phyloP scores from a whole-genome alignment of 345 rosid genomes.

The Toxicodendron radicans region DNA sequence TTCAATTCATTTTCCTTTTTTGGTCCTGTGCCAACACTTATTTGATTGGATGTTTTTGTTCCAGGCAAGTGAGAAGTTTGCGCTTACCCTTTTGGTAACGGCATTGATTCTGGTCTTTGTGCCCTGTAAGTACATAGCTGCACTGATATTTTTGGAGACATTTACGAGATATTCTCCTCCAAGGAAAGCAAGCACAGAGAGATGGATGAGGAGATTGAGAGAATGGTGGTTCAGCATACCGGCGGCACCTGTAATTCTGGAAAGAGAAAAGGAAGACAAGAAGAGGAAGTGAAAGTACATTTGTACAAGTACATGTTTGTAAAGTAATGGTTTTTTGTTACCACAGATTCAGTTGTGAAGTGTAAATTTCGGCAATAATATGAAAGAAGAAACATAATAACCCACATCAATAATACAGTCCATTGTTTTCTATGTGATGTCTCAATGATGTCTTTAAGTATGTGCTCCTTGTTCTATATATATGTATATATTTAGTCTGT shows the following conservation, averaged over 20 bases:
- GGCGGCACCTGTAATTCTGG: slow-evolving; percentile 81
- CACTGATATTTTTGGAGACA: slow-evolving; percentile 56
- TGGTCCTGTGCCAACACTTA: neutral
- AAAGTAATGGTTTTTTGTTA: neutral
- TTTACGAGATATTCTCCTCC: slow-evolving; percentile 84
- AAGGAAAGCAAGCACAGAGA: slow-evolving; percentile 67
- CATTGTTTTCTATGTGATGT: no score
- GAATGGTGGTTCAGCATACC: slow-evolving; percentile 99
- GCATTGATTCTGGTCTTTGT: slow-evolving; percentile 52
- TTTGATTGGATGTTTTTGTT: neutral
- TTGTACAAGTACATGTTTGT: slow-evolving; percentile 6
- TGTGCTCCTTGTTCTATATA: no score
- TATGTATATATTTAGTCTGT: no score
- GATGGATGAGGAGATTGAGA: slow-evolving; percentile 72
- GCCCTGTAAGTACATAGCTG: slow-evolving; percentile 59
- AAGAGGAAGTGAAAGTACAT: slow-evolving; percentile 48
- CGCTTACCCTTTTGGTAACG: slow-evolving; percentile 42
- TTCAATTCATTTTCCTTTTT: neutral
- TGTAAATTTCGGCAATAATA: slow-evolving; percentile 4
- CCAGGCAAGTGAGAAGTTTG: slow-evolving; percentile 85
- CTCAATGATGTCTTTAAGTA: no score
- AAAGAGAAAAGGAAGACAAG: slow-evolving; percentile 69
- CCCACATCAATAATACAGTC: no score
- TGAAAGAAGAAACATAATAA: slow-evolving; percentile 6
- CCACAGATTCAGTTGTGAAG: neutral